phyloP scores from a whole-genome alignment of 805 yeast species.

The Ogataea zsoltii region DNA sequence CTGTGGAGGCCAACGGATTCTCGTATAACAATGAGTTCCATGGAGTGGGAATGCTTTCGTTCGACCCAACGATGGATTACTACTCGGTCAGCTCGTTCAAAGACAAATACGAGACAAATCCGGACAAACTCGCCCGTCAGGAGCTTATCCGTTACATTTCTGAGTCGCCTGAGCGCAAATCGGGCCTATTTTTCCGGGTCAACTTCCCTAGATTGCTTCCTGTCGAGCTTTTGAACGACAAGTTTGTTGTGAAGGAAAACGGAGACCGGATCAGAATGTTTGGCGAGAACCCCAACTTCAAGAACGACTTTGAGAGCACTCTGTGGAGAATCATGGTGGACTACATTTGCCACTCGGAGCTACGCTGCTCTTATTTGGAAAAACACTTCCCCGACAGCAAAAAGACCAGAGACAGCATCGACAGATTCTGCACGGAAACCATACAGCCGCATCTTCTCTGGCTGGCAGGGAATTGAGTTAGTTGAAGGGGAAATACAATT shows the following conservation, averaged over 20 bases:
- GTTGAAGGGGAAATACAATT: too few species aligned
- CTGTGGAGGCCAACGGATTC: slow-evolving; percentile 51
- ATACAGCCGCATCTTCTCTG: slow-evolving; percentile 33
- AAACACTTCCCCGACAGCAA: slow-evolving; percentile 25
- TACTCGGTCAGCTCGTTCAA: slow-evolving; percentile 25
- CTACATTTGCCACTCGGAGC: slow-evolving; percentile 30
- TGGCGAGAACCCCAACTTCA: slow-evolving; percentile 24
- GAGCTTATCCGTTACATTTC: slow-evolving; percentile 23
- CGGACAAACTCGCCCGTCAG: slow-evolving; percentile 18
- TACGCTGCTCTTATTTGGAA: slow-evolving; percentile 29
- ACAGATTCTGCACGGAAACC: slow-evolving; percentile 26
- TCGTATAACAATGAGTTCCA: slow-evolving; percentile 36
- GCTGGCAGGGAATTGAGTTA: slow-evolving; percentile 22
- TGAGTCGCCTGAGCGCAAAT: slow-evolving; percentile 28
- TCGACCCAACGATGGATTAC: slow-evolving; percentile 48
- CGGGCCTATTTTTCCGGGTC: slow-evolving; percentile 31
- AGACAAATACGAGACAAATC: slow-evolving; percentile 24
- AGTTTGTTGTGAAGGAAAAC: slow-evolving; percentile 32
- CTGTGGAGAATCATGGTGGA: slow-evolving; percentile 36
- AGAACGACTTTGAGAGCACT: slow-evolving; percentile 23
- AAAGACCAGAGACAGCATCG: slow-evolving; percentile 13
- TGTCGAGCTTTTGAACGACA: slow-evolving; percentile 31
- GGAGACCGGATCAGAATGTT: slow-evolving; percentile 34
- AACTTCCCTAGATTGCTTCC: slow-evolving; percentile 37
- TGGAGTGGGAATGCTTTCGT: slow-evolving; percentile 56